Conservation (phyloP, 768 basidiomycete species). For the Pisolithus orientalis region DNA sequence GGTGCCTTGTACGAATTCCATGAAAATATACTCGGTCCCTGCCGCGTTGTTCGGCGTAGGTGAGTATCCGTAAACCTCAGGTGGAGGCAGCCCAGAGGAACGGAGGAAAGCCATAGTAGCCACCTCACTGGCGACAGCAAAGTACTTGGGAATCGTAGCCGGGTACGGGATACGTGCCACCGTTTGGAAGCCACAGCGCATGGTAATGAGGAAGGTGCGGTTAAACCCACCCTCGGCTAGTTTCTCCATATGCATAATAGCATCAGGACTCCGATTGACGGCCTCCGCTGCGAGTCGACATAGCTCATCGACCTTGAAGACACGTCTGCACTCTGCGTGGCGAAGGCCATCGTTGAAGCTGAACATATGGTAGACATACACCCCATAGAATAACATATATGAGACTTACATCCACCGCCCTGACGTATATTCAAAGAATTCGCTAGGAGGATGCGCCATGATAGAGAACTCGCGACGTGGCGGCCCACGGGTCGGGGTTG, state of each 20-base stretch:
- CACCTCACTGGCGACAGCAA: conserved; percentile 24
- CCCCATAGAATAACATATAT: conserved; percentile 20
- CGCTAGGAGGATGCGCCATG: conserved; percentile 22
- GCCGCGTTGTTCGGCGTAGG: conserved; percentile 21
- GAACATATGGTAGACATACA: conserved; percentile 25
- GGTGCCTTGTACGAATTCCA: conserved; percentile 29
- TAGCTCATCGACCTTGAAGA: conserved; percentile 37
- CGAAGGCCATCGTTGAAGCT: conserved; percentile 41
- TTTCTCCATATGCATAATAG: conserved; percentile 33
- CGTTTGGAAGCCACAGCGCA: conserved; percentile 16
- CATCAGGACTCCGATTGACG: conserved; percentile 29
- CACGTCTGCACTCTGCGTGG: conserved; percentile 37
- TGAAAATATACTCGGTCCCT: conserved; percentile 24
- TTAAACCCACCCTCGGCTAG: conserved; percentile 37
- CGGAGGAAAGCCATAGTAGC: conserved; percentile 23
- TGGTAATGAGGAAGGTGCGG: conserved; percentile 26
- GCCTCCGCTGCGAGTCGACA: conserved; percentile 39
- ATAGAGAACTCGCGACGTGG: conserved; percentile 17
- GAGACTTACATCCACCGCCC: conserved; percentile 39
- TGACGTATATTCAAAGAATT: conserved; percentile 38
- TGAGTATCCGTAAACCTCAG: conserved; percentile 28
- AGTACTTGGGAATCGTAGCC: conserved; percentile 19
- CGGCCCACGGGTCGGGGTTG: background rate
- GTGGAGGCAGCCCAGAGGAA: conserved; percentile 24
- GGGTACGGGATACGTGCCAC: conserved; percentile 3